phyloP scores from a whole-genome alignment of 768 basidiomycete species.

The Gloeostereum incarnatum region DNA sequence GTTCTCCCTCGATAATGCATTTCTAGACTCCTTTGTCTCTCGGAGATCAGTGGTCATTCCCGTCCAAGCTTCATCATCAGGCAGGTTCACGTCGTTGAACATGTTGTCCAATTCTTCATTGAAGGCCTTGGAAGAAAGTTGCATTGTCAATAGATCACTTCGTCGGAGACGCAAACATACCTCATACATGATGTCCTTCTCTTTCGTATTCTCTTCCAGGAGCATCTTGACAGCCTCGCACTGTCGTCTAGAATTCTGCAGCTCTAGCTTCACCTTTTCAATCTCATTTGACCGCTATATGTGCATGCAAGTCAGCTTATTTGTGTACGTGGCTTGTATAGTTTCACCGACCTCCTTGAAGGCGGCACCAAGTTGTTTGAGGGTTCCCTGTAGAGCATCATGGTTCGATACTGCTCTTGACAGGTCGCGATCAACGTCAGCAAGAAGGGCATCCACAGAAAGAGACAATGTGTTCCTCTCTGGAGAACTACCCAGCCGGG shows the following conservation, averaged over 20 bases:
- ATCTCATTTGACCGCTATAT: slow-evolving; percentile 52
- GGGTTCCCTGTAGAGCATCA: slow-evolving; percentile 40
- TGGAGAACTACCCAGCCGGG: too few species aligned
- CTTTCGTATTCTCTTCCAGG: slow-evolving; percentile 66
- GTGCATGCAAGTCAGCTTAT: not conserved
- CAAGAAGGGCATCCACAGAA: slow-evolving; percentile 42
- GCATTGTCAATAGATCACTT: slow-evolving; percentile 1
- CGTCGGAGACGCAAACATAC: slow-evolving; percentile 33
- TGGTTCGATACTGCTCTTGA: slow-evolving; percentile 41
- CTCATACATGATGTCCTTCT: slow-evolving; percentile 93
- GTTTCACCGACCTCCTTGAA: slow-evolving; percentile 49
- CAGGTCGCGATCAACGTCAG: slow-evolving; percentile 52
- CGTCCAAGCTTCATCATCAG: slow-evolving; percentile 77
- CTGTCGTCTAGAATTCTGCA: slow-evolving; percentile 63
- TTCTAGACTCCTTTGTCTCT: slow-evolving; percentile 67
- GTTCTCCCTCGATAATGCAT: slow-evolving; percentile 70
- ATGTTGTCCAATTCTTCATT: slow-evolving; percentile 90
- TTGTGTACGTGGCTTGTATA: not conserved
- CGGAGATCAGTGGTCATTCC: slow-evolving; percentile 68
- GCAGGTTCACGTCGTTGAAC: slow-evolving; percentile 79
- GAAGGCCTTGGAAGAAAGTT: slow-evolving; percentile 55
- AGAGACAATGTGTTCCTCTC: too few species aligned
- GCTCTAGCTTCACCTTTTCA: slow-evolving; percentile 51
- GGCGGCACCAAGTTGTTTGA: slow-evolving; percentile 39
- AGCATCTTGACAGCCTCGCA: slow-evolving; percentile 74